Conservation (phyloP, 2,329 filamentous ascomycete genomes). For the Graphilbum fragrans region DNA sequence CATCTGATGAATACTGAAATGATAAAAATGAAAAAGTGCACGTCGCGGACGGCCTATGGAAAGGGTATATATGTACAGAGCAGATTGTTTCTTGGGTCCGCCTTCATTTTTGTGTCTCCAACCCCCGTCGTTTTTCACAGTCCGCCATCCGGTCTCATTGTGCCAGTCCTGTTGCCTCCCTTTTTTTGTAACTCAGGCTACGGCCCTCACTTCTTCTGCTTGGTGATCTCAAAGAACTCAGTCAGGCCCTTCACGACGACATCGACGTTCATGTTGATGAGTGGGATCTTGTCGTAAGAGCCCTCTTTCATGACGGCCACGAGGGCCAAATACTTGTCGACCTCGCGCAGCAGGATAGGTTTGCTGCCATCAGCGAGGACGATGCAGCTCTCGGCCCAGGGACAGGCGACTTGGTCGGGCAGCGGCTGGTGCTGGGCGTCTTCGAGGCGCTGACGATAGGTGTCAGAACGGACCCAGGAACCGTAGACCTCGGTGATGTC, state of each 20-base stretch:
- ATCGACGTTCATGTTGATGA: conserved; percentile 80
- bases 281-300: conserved; percentile 69
- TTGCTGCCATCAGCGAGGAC: conserved; percentile 52
- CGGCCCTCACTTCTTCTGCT: conserved; percentile 27
- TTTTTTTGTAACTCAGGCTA: too few relatives aligned
- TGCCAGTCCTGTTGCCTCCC: not conserved
- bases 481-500: conserved; percentile 95
- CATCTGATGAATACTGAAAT: too few relatives aligned
- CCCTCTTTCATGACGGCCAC: conserved; percentile 83
- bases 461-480: conserved; percentile 48
- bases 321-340: conserved; percentile 63
- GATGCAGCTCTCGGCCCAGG: conserved; percentile 55
- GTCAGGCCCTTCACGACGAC: conserved; percentile 68
- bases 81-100: not conserved
- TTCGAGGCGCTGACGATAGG: conserved; percentile 44
- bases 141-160: not conserved
- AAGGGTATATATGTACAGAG: not conserved
- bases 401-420: conserved; percentile 54
- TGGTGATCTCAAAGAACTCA: conserved; percentile 67
- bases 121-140: too few relatives aligned
- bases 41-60: not conserved
- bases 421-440: conserved; percentile 48
- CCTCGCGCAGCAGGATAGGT: conserved; percentile 56
- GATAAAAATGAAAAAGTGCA: not conserved
- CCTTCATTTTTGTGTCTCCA: not conserved